Conservation (phyloP, 371 early-diverging fungal species). For the Circinella minor region DNA sequence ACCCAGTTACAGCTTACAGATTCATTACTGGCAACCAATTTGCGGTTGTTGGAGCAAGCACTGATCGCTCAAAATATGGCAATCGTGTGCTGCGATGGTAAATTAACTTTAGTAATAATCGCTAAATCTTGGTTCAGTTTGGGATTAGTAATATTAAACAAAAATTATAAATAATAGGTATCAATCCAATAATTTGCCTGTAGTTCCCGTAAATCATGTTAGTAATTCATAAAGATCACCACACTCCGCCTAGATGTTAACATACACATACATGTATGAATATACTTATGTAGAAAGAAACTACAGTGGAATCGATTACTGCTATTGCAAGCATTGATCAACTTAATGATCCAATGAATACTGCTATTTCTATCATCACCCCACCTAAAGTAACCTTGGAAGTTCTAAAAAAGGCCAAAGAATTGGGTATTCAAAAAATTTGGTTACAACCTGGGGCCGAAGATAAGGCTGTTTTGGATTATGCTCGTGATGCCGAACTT, state of each 20-base stretch:
- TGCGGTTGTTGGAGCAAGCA: conserved; percentile 81
- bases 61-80: conserved; percentile 76
- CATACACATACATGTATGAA: background rate
- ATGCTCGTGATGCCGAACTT: conserved; percentile 57
- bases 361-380: conserved; percentile 77
- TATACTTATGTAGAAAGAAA: conserved; percentile 41
- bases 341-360: conserved; percentile 42
- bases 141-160: background rate
- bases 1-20: conserved; percentile 22
- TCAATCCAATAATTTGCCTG: conserved; percentile 39
- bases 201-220: conserved; percentile 56
- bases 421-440: conserved; percentile 64
- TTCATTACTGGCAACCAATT: conserved; percentile 49
- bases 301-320: conserved; percentile 52
- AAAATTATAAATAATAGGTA: conserved; percentile 31
- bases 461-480: conserved; percentile 51
- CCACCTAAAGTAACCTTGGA: conserved; percentile 75
- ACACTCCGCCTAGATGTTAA: background rate
- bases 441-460: conserved; percentile 91
- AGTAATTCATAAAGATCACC: background rate
- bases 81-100: conserved; percentile 80
- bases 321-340: conserved; percentile 47
- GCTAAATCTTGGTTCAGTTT: background rate
- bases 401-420: conserved; percentile 65
- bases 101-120: conserved; percentile 6